Conservation (phyloP, 805 yeast species). For the Wickerhamomyces alni region DNA sequence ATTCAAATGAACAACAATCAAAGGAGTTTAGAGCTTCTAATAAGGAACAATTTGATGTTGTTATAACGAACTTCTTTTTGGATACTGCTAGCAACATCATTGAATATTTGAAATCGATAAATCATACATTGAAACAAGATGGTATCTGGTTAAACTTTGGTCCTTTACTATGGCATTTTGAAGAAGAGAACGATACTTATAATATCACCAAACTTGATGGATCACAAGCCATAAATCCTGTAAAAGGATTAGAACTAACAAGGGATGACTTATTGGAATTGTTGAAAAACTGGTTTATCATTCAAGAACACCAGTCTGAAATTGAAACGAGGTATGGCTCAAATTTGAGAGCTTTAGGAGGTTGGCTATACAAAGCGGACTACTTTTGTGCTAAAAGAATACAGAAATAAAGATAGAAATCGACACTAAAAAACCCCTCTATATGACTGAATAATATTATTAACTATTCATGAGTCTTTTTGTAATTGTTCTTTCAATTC, state of each 20-base stretch:
- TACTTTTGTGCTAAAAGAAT: conserved; percentile 52
- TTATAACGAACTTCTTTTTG: conserved; percentile 54
- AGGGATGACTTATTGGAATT: conserved; percentile 47
- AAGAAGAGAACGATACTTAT: conserved; percentile 36
- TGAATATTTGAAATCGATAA: conserved; percentile 47
- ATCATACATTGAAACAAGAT: conserved; percentile 34
- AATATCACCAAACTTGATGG: conserved; percentile 16
- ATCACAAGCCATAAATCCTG: conserved; percentile 25
- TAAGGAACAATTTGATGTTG: conserved; percentile 33
- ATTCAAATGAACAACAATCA: conserved; percentile 30
- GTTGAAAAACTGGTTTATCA: conserved; percentile 43
- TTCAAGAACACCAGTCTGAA: conserved; percentile 37
- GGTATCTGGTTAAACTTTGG: conserved; percentile 66
- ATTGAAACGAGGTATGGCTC: conserved; percentile 48
- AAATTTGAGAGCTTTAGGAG: conserved; percentile 44
- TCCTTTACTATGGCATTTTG: conserved; percentile 69
- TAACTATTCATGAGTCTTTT: not conserved
- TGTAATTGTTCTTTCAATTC: conserved; percentile 10
- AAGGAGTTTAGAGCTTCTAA: conserved; percentile 36
- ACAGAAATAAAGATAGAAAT: not conserved
- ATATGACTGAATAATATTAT: too few relatives aligned
- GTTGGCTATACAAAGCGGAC: conserved; percentile 55
- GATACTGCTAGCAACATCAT: conserved; percentile 58
- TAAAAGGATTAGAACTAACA: conserved; percentile 54
- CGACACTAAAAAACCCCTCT: too few relatives aligned